A percentile compares a stretch with the other conserved stretches of the same genome.
Evolutionary conservation across 805 yeast species (phyloP).

Genomic region (Komagataella pastoris): DNA sequence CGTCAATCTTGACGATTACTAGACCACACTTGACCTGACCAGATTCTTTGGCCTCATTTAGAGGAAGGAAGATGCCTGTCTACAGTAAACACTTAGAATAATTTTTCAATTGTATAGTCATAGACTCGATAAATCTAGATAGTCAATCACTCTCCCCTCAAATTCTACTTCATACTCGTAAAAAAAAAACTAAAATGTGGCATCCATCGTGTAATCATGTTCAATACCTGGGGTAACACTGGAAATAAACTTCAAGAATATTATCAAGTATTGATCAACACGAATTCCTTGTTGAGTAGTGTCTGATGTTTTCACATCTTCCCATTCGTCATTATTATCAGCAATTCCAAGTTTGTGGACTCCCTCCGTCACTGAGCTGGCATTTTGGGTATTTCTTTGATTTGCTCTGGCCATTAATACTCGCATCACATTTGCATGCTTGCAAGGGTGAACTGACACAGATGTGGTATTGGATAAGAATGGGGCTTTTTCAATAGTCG

Average conservation of each 20-base stretch:
- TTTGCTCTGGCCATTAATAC: constrained; percentile 69
- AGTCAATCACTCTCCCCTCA: constrained; percentile 1
- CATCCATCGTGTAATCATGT: constrained; percentile 98
- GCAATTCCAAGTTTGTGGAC: constrained; percentile 34
- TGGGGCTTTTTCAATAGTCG: constrained; percentile 89
- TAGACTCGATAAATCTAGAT: not conserved
- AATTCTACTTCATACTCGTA: constrained; percentile 10
- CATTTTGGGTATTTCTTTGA: constrained; percentile 16
- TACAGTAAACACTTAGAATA: not conserved
- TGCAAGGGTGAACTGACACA: constrained; percentile 92
- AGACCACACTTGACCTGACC: too few relatives aligned
- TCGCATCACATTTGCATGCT: constrained; percentile 90
- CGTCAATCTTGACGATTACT: too few relatives aligned
- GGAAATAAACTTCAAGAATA: constrained; percentile 86
- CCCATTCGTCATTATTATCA: constrained; percentile 17
- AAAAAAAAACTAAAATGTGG: constrained; percentile 23
- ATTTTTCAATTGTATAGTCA: not conserved
- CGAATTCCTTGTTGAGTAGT: constrained; percentile 35
- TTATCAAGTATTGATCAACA: constrained; percentile 83
- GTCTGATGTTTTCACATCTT: constrained; percentile 7
- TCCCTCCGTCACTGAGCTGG: constrained; percentile 20
- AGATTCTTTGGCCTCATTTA: too few relatives aligned
- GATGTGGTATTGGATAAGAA: constrained; percentile 62
- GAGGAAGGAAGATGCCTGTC: too few relatives aligned
- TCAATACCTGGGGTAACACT: constrained; percentile 97